Base-by-base conservation (phyloP, 2,329 filamentous ascomycete species). In the Nothomitra cinnamomea region DNA sequence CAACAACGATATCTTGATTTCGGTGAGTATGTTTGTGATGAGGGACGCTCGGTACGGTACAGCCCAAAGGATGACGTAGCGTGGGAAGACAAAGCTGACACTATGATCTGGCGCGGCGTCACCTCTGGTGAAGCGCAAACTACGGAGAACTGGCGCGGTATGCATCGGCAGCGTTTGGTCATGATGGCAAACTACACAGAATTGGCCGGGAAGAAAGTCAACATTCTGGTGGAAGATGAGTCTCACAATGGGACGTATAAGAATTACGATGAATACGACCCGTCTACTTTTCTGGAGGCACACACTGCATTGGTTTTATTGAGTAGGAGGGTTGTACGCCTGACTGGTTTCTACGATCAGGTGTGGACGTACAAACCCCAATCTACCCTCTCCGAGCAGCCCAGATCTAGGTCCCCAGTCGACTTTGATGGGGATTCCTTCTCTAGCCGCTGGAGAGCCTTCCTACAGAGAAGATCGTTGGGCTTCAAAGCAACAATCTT, bases 401-500 rank as follows among this genome's bases (percentile, higher is more conserved):
- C 70, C 60, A 57, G 62, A 1, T 70, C 72, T 67, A 89, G 87
- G 63, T 85, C 78, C 61, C 71, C 90, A 1, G 78, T 83, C 0
- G 86, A 92, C 63, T 76, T 90, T 54, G 86, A 90, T 64, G 86
- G 85, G 24, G 81, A 84, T 67, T 79, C 74, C 1, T 83, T 83
- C 61, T 82, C 77, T 24, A 82, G 81, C 1, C 76, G 82, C 3
- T 86, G 82, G 61, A 73, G 80, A 3, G 78, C 76, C 0, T 87
- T 89, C 63, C 69, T 90, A 22, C 72, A 76, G 32, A 84, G 78
- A 28, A 85, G 78, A 1, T 80, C 77, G 15, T 65, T 89, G 7
- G 83, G 83, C 0, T 77, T 92, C 67, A 92, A 90, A 68, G 78
- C 82, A 3, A 87, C 85, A 0, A 70, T 90, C 21, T 92, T 82